These are phyloP conservation scores for Xerocomus minutiporus DNA, from an alignment of 1,284 basidiomycete species.

Conservation along the genomic window DNA sequence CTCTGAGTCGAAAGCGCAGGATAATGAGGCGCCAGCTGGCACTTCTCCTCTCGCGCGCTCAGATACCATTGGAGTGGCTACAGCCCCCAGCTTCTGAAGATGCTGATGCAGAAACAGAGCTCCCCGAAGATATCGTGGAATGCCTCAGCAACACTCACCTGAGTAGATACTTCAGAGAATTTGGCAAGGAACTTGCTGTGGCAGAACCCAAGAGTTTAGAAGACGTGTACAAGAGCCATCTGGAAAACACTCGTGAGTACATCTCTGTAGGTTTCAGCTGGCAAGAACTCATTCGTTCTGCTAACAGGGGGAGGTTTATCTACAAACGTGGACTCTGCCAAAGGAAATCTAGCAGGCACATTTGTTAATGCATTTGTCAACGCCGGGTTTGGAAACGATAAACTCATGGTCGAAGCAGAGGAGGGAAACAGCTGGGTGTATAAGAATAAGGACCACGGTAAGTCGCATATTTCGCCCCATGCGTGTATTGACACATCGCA, in stretches of 20 bases:
- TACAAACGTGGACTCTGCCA: constrained; percentile 85
- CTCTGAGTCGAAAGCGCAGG: constrained; percentile 36
- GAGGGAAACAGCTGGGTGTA: constrained; percentile 99
- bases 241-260: constrained; percentile 78
- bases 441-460: constrained; percentile 97
- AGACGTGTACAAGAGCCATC: constrained; percentile 96
- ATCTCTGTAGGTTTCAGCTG: neutral
- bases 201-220: constrained; percentile 88
- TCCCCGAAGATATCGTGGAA: constrained; percentile 80
- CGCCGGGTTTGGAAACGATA: constrained; percentile 98
- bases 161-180: constrained; percentile 83
- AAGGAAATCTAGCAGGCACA: constrained; percentile 92
- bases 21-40: constrained; percentile 96
- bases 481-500: constrained; percentile 26
- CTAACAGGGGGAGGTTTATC: constrained; percentile 53
- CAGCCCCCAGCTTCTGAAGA: constrained; percentile 53
- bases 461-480: constrained; percentile 17
- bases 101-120: constrained; percentile 58
- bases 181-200: constrained; percentile 94
- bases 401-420: constrained; percentile 93
- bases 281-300: constrained; percentile 1
- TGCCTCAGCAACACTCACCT: constrained; percentile 83
- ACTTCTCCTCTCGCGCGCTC: constrained; percentile 88
- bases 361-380: constrained; percentile 99
- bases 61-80: constrained; percentile 90